Evolutionary conservation across 768 basidiomycete genomes (phyloP).

Genomic region (Antrodiella citrinella): DNA sequence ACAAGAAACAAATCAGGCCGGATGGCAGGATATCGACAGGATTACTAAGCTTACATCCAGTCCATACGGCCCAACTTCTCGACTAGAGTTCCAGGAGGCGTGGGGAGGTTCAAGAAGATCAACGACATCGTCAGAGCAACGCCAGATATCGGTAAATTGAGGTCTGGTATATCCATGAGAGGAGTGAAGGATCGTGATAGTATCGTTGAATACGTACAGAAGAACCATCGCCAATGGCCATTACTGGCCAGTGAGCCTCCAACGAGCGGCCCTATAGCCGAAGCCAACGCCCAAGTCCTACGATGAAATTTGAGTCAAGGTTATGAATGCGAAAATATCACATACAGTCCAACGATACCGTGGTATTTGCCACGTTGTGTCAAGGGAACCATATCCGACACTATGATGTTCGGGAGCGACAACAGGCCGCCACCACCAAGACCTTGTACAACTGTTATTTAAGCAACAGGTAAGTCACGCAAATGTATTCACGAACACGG

Average conservation of each 20-base stretch:
- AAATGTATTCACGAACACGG: neutral
- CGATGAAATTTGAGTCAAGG: neutral
- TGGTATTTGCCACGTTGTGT: constrained; percentile 25
- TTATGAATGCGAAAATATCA: neutral
- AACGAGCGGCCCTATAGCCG: constrained; percentile 19
- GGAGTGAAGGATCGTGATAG: neutral
- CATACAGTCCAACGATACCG: constrained; percentile 22
- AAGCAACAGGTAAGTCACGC: constrained; percentile 34
- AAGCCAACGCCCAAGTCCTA: constrained; percentile 12
- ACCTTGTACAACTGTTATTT: constrained; percentile 22
- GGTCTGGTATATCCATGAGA: constrained; percentile 8
- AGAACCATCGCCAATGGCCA: constrained; percentile 22
- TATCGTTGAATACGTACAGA: constrained; percentile 17
- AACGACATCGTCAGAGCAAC: constrained; percentile 15
- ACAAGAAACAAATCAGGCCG: neutral
- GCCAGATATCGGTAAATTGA: constrained; percentile 21
- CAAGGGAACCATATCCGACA: constrained; percentile 29
- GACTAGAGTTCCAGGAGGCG: constrained; percentile 13
- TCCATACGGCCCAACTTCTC: constrained; percentile 21
- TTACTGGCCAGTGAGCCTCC: constrained; percentile 15
- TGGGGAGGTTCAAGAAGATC: constrained; percentile 12
- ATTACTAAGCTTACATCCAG: constrained; percentile 19
- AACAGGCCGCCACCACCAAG: constrained; percentile 20
- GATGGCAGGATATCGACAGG: neutral
- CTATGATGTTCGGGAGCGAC: constrained; percentile 22